Evolutionary conservation across 116 monocot genomes (phyloP).

Genomic region (Iris pallida): DNA sequence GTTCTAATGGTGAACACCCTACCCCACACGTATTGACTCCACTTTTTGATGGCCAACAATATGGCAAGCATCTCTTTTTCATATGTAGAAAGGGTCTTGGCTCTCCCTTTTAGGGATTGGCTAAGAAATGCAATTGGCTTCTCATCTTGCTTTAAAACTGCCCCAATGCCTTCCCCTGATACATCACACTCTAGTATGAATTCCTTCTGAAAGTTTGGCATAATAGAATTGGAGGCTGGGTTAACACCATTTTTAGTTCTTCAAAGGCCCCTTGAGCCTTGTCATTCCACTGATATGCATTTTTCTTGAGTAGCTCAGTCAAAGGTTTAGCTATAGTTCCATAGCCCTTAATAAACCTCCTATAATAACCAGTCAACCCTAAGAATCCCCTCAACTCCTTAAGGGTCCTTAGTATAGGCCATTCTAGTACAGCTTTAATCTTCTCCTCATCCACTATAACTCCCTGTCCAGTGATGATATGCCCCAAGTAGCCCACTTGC

Average conservation of each 20-base stretch:
- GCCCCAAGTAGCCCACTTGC: neutral
- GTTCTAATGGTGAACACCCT: constrained; percentile 4
- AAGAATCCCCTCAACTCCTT: neutral
- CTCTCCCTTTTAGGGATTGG: neutral
- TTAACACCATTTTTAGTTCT: neutral
- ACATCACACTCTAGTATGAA: neutral
- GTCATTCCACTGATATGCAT: neutral
- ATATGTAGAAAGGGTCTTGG: neutral
- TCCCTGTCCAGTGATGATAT: neutral
- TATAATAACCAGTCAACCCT: neutral
- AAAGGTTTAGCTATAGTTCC: neutral
- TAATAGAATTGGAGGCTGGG: neutral
- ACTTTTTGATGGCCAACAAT: neutral
- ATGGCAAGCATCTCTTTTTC: constrained; percentile 2
- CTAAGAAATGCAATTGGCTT: neutral
- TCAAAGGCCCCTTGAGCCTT: neutral
- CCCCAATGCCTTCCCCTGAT: neutral
- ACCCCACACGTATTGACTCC: constrained; percentile 3
- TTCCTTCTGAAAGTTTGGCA: neutral
- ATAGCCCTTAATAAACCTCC: neutral
- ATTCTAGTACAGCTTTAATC: neutral
- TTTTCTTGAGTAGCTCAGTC: neutral
- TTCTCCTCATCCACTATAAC: neutral
- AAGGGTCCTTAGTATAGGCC: neutral
- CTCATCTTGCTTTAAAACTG: neutral